phyloP scores from a whole-genome alignment of 768 basidiomycete species.

The Ramaria sp. region DNA sequence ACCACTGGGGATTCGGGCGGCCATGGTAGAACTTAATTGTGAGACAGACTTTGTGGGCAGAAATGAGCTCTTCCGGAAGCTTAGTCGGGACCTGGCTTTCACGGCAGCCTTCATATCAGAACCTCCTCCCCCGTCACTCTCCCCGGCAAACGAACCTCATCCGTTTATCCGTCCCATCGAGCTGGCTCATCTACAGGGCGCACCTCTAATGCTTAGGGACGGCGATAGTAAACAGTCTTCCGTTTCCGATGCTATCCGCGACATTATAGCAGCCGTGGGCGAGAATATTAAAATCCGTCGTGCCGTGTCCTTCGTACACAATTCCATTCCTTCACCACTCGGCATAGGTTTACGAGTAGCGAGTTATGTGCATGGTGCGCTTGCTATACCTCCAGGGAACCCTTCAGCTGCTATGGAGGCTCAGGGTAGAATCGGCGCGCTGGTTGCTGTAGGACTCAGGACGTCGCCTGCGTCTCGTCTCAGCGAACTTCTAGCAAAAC shows the following conservation, averaged over 20 bases:
- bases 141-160: neutral
- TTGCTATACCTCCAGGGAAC: conserved; percentile 22
- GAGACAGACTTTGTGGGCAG: conserved; percentile 95
- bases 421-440: conserved; percentile 50
- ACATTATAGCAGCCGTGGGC: conserved; percentile 65
- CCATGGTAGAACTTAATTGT: conserved; percentile 88
- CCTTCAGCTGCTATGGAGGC: conserved; percentile 13
- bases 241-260: conserved; percentile 53
- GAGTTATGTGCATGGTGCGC: conserved; percentile 53
- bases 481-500: conserved; percentile 30
- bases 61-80: conserved; percentile 68
- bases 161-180: conserved; percentile 1
- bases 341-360: conserved; percentile 35
- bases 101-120: conserved; percentile 68
- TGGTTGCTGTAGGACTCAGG: conserved; percentile 46
- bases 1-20: conserved; percentile 46
- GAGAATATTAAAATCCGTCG: conserved; percentile 68
- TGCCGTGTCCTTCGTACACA: conserved; percentile 33
- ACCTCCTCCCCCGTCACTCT: conserved; percentile 25
- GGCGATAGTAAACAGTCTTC: conserved; percentile 25
- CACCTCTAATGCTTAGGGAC: conserved; percentile 49
- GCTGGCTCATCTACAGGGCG: conserved; percentile 30
- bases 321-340: conserved; percentile 26
- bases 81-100: conserved; percentile 73
- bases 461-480: conserved; percentile 32